Base-by-base conservation (phyloP, 2,329 filamentous ascomycete species). In the Verticillium klebahnii region DNA sequence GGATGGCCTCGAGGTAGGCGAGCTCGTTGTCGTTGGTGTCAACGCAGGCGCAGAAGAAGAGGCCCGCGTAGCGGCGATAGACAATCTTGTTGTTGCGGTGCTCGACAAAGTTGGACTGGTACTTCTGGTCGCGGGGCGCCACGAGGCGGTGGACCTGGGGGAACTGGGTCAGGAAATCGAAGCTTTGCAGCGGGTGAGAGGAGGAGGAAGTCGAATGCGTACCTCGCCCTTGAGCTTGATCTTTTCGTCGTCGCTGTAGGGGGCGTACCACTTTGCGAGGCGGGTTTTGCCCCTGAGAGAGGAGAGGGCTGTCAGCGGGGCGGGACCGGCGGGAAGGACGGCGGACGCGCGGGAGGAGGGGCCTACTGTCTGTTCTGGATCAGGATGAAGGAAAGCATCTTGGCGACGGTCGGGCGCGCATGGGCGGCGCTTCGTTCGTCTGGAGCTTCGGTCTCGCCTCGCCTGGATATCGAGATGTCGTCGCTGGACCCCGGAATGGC, bases 71-170 rank as follows among this genome's bases (percentile, higher is more conserved):
- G 65, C 95, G 91, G 55, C 96, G 90, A 81, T 99, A 99, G 60
- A 99, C 92, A 70, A 99, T 91, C 81, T 97, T 98, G 74, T 94
- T 93, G 78, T 93, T 91, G 68, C 92, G 90, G 80, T 90, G 89
- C 79, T 99, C 95, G 83, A 99, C 95, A 73, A 99, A 99, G 81
- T 99, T 99, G 79, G 93, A 97, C 77, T 99, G 95, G 82, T 99
- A 97, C 75, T 99, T 99, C 75, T 99, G 95, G 78, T 99, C 95
- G 73, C 95, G 91, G 7, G 95, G 95, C 0, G 95, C 95, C 64
- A 99, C 94, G 69, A 99, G 92, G 66, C 95, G 93, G 83, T 99
- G 95, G 70, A 98, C 91, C 89, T 93, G 69, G 57, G n/a, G 19
- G 40, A 31, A 23, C 19, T 57, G n/a, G 11, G 57, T 63, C 61